phyloP scores from a whole-genome alignment of 768 basidiomycete species.

The Chalciporus chontae region DNA sequence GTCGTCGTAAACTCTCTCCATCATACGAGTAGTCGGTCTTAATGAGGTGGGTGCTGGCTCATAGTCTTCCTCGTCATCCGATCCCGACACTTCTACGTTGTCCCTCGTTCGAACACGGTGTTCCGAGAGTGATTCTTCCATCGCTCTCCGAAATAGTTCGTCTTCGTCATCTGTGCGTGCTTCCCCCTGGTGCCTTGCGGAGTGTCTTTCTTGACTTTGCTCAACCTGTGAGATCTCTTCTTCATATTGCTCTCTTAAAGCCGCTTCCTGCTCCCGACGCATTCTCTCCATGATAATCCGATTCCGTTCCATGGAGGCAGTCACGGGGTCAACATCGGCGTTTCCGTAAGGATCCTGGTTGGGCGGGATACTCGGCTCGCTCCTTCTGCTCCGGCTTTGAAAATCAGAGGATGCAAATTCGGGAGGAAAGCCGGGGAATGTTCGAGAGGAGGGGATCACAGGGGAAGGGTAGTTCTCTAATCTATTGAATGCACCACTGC shows the following conservation, averaged over 20 bases:
- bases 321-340: slow-evolving; percentile 49
- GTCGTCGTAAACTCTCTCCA: slow-evolving; percentile 67
- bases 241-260: slow-evolving; percentile 57
- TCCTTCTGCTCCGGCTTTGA: slow-evolving; percentile 10
- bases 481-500: slow-evolving; percentile 10
- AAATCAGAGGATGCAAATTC: slow-evolving; percentile 9
- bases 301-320: slow-evolving; percentile 65
- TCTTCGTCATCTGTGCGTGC: slow-evolving; percentile 46
- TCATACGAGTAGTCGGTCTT: slow-evolving; percentile 1
- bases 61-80: slow-evolving; percentile 25
- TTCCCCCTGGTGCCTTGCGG: slow-evolving; percentile 5
- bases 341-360: slow-evolving; percentile 30
- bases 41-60: slow-evolving; percentile 1
- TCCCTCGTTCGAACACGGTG: slow-evolving; percentile 18
- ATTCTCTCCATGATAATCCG: slow-evolving; percentile 59
- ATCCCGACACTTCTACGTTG: slow-evolving; percentile 17
- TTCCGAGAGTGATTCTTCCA: slow-evolving; percentile 25
- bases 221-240: slow-evolving; percentile 33
- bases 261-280: slow-evolving; percentile 63
- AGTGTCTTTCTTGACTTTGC: slow-evolving; percentile 5
- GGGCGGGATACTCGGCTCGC: slow-evolving; percentile 21
- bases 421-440: slow-evolving; percentile 25
- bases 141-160: slow-evolving; percentile 47
- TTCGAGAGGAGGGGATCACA: slow-evolving; percentile 24
- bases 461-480: slow-evolving; percentile 17